A percentile compares a stretch with the other conserved stretches of the same genome.
Conservation (phyloP, 306 rosid species). For the Cyclanthera cordifolia region DNA sequence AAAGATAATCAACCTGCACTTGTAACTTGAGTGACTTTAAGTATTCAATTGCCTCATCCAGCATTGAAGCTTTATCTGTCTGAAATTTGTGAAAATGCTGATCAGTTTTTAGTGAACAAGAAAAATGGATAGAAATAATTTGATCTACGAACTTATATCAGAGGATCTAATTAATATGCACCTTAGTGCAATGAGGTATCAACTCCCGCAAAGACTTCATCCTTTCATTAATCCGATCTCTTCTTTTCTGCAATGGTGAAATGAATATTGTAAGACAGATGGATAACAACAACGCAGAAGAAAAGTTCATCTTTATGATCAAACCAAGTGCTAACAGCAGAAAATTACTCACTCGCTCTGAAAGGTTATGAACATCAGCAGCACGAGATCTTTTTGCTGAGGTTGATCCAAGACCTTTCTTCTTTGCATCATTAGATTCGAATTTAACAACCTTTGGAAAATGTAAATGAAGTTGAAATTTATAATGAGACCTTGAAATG, state of each 20-base stretch:
- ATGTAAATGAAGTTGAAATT: neutral
- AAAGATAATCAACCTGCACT: slow-evolving; percentile 47
- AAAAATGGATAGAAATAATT: neutral
- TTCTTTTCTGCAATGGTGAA: slow-evolving; percentile 46
- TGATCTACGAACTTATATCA: neutral
- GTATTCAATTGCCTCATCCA: slow-evolving; percentile 89
- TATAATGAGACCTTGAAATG: neutral
- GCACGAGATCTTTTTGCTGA: slow-evolving; percentile 64
- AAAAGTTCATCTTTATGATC: neutral
- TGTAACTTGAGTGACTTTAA: slow-evolving; percentile 72
- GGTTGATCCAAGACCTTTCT: slow-evolving; percentile 35
- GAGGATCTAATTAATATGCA: neutral
- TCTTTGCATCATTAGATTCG: slow-evolving; percentile 41
- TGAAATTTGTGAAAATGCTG: slow-evolving; percentile 20
- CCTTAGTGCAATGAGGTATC: slow-evolving; percentile 85
- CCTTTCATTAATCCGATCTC: slow-evolving; percentile 82
- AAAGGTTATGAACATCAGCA: slow-evolving; percentile 81
- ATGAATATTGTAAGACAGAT: slow-evolving; percentile 10
- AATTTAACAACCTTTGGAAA: slow-evolving; percentile 40
- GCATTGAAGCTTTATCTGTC: slow-evolving; percentile 88
- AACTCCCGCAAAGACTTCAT: slow-evolving; percentile 83
- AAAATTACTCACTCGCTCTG: slow-evolving; percentile 60
- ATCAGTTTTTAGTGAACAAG: slow-evolving; percentile 5
- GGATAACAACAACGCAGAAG: slow-evolving; percentile 6
- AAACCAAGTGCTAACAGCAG: neutral